These are phyloP conservation scores for Candida tibetensis DNA, from an alignment of 805 yeast genomes.

Conservation along the genomic window DNA sequence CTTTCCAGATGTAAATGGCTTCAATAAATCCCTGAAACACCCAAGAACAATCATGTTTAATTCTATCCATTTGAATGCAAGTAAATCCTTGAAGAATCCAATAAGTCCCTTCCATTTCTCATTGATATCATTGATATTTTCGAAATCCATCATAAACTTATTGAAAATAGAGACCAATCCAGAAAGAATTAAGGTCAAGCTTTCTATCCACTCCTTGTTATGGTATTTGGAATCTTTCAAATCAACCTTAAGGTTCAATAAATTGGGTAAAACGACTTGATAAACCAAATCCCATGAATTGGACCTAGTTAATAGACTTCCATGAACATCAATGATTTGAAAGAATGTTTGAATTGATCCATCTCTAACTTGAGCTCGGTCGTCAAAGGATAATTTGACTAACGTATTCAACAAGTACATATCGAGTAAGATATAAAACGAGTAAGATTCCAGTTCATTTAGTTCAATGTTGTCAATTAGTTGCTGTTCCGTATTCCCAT, in stretches of 20 bases:
- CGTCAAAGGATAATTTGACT: constrained; percentile 60
- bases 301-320: constrained; percentile 11
- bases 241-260: constrained; percentile 32
- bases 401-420: constrained; percentile 54
- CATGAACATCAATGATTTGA: constrained; percentile 47
- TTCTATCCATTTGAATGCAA: constrained; percentile 44
- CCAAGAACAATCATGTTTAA: constrained; percentile 56
- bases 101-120: constrained; percentile 59
- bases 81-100: constrained; percentile 42
- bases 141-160: constrained; percentile 45
- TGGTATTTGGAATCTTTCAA: constrained; percentile 22
- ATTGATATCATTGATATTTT: constrained; percentile 13
- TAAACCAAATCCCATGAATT: constrained; percentile 66
- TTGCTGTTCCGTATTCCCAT: not conserved
- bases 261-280: constrained; percentile 54
- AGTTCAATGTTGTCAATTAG: constrained; percentile 8
- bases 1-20: constrained; percentile 19
- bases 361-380: constrained; percentile 77
- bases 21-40: constrained; percentile 48
- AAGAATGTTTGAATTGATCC: constrained; percentile 89
- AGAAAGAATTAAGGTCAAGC: constrained; percentile 55
- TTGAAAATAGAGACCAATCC: constrained; percentile 66
- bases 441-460: constrained; percentile 17
- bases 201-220: constrained; percentile 54
- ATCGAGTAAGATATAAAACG: constrained; percentile 47